Evolutionary conservation across 805 yeast species (phyloP), one percentile per base, ranked within the genome.

Genomic region (Wickerhamiella azyma): DNA sequence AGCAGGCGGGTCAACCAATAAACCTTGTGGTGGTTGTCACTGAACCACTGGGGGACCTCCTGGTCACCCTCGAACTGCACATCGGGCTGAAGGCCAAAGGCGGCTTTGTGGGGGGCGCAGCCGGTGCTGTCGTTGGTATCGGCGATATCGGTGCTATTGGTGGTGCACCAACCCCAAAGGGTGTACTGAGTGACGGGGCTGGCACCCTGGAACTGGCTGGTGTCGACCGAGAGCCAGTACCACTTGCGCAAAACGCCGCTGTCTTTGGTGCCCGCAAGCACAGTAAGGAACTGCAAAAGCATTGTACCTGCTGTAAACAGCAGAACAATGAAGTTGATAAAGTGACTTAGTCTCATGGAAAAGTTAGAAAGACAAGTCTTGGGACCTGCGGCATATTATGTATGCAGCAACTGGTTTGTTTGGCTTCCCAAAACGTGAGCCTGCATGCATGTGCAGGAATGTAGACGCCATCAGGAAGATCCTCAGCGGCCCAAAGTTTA

Each of bases 61-160:
- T 51, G 49, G 36, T 66, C 57, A 44, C 79, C 68, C 40, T 70
- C 72, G 55, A 85, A 85, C 66, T 85, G 84, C 55, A 75, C 76
- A 40, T 63, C 73, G 26, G 96, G 96, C 21, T 94, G 82, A 59
- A 86, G 76, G 37, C 95, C 85, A 64, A 71, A 79, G n/a, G 84
- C 96, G 16, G 96, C 81, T 39, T 62, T 59, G 57, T 71, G 72
- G 17, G 62, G 48, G 38, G 76, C 61, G 65, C 85, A 85, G 53
- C 69, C 59, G 26, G 54, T 39, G 62, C 76, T 69, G 37, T 59
- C 51, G 46, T 74, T 73, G 51, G 72, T 69, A 13, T 55, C 57
- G 33, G 55, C 59, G 26, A 70, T 71, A 51, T 72, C 70, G 52
- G 72, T 70, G 24, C 55, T 60, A 40, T 58, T 64, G 35, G 69